These are phyloP conservation scores for Chamaecrista fasciculata DNA, from an alignment of 306 rosid species.

Conservation along the genomic window DNA sequence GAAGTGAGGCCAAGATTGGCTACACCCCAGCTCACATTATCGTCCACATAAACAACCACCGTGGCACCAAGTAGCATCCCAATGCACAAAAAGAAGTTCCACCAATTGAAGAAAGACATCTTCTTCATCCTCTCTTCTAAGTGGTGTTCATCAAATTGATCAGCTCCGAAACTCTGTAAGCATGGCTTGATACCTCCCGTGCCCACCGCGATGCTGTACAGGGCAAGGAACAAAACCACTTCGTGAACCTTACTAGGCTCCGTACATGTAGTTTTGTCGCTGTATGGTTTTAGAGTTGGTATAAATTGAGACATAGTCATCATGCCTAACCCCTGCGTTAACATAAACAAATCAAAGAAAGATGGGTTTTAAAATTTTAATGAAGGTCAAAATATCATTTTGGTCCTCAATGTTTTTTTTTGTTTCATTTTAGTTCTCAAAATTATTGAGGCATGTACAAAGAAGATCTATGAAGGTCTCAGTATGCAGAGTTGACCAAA, in stretches of 20 bases:
- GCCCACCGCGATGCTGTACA: conserved; percentile 41
- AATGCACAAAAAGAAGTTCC: conserved; percentile 35
- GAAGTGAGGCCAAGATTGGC: conserved; percentile 33
- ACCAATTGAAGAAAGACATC: conserved; percentile 52
- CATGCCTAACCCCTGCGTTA: conserved; percentile 37
- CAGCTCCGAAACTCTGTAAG: conserved; percentile 51
- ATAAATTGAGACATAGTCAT: conserved; percentile 44
- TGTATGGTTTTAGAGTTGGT: conserved; percentile 44
- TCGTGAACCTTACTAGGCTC: conserved; percentile 42
- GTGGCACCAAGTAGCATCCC: conserved; percentile 37
- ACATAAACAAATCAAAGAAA: background rate
- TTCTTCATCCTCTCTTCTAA: conserved; percentile 37
- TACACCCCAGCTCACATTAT: conserved; percentile 40
- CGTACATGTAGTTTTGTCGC: conserved; percentile 3
- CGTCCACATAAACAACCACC: conserved; percentile 40
- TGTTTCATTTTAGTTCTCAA: too few relatives aligned
- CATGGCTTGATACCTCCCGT: conserved; percentile 49
- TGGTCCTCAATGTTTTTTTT: too few relatives aligned
- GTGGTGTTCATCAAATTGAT: conserved; percentile 49
- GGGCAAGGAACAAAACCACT: conserved; percentile 44
- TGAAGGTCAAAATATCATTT: too few relatives aligned
- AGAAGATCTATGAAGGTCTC: too few relatives aligned
- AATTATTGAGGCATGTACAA: too few relatives aligned
- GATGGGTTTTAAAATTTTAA: background rate
- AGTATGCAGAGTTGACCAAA: too few relatives aligned